Conservation (phyloP, 176 grass and related monocot genomes). For the Aegilops umbellulata region DNA sequence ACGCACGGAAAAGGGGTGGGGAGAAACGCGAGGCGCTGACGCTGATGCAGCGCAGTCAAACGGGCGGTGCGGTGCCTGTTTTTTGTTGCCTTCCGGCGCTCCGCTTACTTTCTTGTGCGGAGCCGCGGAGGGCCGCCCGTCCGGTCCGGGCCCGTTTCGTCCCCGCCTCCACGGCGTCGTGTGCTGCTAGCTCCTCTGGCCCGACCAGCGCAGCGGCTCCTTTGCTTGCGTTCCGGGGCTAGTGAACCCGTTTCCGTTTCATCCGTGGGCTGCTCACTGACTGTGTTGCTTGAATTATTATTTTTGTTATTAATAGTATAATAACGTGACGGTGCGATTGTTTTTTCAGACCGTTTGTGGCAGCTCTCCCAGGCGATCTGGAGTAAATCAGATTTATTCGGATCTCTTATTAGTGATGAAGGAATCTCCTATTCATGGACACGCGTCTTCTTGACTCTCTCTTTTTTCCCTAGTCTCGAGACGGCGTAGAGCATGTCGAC, state of each 20-base stretch:
- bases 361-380: too few species aligned
- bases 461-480: neutral
- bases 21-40: conserved; percentile 3
- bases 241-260: neutral
- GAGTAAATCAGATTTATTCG: too few species aligned
- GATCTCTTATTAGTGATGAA: neutral
- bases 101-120: neutral
- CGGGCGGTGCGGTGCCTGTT: conserved; percentile 25
- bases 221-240: neutral
- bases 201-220: neutral
- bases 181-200: too few species aligned
- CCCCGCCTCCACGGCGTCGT: conserved; percentile 3
- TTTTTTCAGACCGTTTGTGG: too few species aligned
- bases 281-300: too few species aligned
- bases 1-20: conserved; percentile 29
- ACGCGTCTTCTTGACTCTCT: neutral
- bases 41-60: conserved; percentile 51
- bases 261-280: neutral
- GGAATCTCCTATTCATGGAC: neutral
- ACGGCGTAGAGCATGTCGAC: neutral
- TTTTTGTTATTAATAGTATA: too few species aligned
- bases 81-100: conserved; percentile 3
- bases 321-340: too few species aligned
- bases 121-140: neutral
- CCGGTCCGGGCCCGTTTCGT: neutral